These are phyloP conservation scores for Populus tremula DNA, from an alignment of 345 rosid genomes.

Conservation along the genomic window DNA sequence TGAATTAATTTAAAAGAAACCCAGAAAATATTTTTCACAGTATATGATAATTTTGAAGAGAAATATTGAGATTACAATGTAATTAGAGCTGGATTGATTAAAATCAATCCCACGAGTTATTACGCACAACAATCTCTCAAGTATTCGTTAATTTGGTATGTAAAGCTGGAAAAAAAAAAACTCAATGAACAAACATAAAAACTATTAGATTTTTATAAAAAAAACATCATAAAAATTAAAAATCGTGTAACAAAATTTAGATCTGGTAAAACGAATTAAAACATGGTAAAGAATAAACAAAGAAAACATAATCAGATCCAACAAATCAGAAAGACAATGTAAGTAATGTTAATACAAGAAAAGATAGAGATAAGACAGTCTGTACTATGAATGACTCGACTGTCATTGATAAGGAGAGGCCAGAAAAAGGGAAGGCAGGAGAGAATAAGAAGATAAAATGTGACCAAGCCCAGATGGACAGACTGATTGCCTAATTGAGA, in stretches of 20 bases:
- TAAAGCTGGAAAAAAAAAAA: too few species aligned
- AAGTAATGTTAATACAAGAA: neutral
- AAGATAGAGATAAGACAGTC: neutral
- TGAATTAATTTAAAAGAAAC: slow-evolving; percentile 4
- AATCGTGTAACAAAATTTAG: neutral
- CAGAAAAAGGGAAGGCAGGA: neutral
- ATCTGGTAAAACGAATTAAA: too few species aligned
- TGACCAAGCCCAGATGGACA: neutral
- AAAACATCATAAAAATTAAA: neutral
- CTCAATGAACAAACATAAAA: neutral
- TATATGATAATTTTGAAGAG: neutral
- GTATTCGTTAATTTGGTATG: neutral
- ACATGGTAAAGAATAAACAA: neutral
- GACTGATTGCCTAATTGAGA: neutral
- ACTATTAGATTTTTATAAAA: neutral
- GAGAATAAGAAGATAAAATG: neutral
- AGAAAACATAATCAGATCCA: neutral
- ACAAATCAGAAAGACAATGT: neutral
- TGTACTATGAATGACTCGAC: neutral
- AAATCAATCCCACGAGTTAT: neutral
- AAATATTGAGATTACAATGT: neutral
- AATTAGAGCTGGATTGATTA: neutral
- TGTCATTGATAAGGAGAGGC: neutral
- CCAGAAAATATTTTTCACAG: slow-evolving; percentile 16
- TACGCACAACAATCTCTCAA: neutral